phyloP scores from a whole-genome alignment of 352 stramenopile species.

The Aphanomyces cochlioides region DNA sequence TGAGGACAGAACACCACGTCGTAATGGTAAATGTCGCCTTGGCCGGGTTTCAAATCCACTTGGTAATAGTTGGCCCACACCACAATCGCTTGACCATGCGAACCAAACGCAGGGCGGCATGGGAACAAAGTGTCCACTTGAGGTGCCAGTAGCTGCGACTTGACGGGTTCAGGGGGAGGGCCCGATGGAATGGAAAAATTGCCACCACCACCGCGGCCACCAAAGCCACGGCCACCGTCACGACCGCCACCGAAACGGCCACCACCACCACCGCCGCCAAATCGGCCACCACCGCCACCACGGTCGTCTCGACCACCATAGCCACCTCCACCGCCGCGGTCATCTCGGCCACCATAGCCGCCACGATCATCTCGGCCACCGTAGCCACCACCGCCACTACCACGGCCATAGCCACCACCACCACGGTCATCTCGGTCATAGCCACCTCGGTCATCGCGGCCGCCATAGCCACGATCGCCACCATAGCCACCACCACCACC shows the following conservation, averaged over 20 bases:
- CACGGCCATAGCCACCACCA: background rate
- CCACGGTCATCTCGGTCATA: background rate
- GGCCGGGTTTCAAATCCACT: constrained; percentile 44
- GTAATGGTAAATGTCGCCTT: constrained; percentile 64
- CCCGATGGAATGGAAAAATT: background rate
- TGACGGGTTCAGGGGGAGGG: background rate
- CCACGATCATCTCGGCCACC: background rate
- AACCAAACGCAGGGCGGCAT: constrained; percentile 51
- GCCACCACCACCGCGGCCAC: background rate
- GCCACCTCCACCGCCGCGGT: background rate
- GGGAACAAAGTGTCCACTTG: constrained; percentile 47
- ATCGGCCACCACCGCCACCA: background rate
- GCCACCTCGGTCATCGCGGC: background rate
- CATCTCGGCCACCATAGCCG: background rate
- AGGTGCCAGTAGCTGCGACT: constrained; percentile 40
- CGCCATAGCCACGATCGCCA: background rate
- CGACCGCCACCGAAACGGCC: constrained; percentile 34
- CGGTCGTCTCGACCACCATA: background rate
- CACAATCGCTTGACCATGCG: constrained; percentile 38
- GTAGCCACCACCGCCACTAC: background rate
- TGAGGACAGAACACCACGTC: constrained; percentile 52
- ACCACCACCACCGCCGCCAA: constrained; percentile 9
- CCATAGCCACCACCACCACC: constrained; percentile 11
- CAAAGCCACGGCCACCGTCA: constrained; percentile 42
- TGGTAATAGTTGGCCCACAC: constrained; percentile 61